These are phyloP conservation scores for Pseudogymnoascus sp. DNA, from an alignment of 2,329 filamentous ascomycete species.

Conservation along the genomic window DNA sequence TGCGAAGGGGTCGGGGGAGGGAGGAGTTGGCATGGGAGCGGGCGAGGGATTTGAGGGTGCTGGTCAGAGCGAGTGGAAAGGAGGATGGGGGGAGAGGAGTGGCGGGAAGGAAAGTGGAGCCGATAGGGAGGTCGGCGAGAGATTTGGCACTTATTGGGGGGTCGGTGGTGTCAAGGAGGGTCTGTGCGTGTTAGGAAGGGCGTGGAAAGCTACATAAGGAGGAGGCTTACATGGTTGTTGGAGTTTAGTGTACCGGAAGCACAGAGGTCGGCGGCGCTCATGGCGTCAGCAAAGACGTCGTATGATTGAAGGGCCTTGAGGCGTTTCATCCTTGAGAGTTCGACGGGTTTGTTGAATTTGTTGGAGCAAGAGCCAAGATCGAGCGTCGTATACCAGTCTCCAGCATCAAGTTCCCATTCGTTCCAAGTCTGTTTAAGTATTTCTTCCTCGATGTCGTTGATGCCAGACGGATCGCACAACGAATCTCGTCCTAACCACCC, in stretches of 20 bases:
- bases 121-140: background rate
- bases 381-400: slow-evolving; percentile 44
- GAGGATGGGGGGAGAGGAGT: background rate
- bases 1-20: background rate
- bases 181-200: background rate
- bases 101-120: background rate
- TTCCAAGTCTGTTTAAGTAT: slow-evolving; percentile 56
- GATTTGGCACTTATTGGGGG: background rate
- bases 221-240: background rate
- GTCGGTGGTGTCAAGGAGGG: background rate
- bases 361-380: slow-evolving; percentile 34
- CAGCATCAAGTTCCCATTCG: slow-evolving; percentile 58
- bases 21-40: background rate
- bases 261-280: slow-evolving; percentile 60
- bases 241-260: slow-evolving; percentile 14
- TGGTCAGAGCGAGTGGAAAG: background rate
- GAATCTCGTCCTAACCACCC: slow-evolving; percentile 63
- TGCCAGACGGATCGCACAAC: slow-evolving; percentile 31
- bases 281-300: slow-evolving; percentile 45
- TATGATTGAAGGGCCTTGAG: slow-evolving; percentile 40
- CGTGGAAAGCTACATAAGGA: too few species aligned
- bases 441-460: slow-evolving; percentile 49
- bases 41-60: background rate
- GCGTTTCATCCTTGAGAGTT: slow-evolving; percentile 16
- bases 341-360: slow-evolving; percentile 18